Evolutionary conservation across 1,284 basidiomycete species (phyloP), one percentile per base, ranked within the genome.

Genomic region (Tilletia setariae): DNA sequence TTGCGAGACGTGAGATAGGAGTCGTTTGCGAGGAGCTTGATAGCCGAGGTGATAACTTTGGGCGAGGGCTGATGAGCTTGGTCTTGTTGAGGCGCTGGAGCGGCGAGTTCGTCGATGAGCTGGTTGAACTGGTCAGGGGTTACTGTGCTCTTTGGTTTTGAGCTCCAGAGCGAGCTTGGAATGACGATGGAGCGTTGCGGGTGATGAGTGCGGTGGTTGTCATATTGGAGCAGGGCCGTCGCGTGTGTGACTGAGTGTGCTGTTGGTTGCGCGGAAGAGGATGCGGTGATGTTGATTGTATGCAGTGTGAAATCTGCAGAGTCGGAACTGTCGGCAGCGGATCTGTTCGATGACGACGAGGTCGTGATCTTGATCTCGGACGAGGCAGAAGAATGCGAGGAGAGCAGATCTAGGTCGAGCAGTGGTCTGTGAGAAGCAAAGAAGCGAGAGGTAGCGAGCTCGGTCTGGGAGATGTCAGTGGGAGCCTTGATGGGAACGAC

Each of bases 1-100:
- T 79, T 76, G 56, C 75, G 72, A 30, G 56, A 61, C 3, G 25
- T 61, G 16, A 9, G 32, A 30, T 35, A 61, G 56, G 56, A 13
- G n/a, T 61, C 56, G 13, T 30, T 25, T 15, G 56, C 56, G 30
- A 61, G 32, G 4, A 61, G 56, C 30, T 61, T 32, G 56, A 61
- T 40, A 6, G 56, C 56, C 35, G 56, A 25, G 28, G 25, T 19
- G 56, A 61, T 25, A 15, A 61, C 56, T 35, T 61, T 61, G 6
- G 25, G 56, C 4, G 56, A 61, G 8, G 56, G 51, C 30, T n/a
- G 13, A 6, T 40, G n/a, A 25, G 51, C 19, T 49, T 23, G 6
- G 46, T 19, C 21, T 19, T 49, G 46, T 7, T 49, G 46, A n/a
- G 46, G 19, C 7, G 46, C 21, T 49, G 16, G 46, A 49, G 16